Evolutionary conservation across 148 eudicot species (phyloP).

Genomic region (Rhododendron molle): DNA sequence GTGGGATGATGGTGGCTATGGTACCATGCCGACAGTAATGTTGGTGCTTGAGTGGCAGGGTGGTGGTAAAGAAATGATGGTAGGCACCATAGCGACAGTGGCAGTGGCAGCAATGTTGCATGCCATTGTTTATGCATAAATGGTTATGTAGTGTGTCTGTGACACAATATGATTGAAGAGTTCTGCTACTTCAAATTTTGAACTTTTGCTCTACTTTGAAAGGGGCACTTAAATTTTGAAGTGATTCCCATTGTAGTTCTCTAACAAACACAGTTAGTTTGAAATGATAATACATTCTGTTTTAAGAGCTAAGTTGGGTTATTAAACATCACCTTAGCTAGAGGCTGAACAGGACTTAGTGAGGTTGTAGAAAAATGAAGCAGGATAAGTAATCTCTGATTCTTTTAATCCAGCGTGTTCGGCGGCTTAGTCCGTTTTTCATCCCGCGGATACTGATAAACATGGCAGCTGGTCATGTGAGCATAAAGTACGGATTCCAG

Average conservation of each 20-base stretch:
- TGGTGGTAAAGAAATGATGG: neutral
- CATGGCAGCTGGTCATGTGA: conserved; percentile 98
- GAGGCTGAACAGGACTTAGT: neutral
- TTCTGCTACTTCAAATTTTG: neutral
- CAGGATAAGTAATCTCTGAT: neutral
- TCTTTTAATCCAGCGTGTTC: conserved; percentile 50
- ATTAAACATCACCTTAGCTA: neutral
- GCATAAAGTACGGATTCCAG: conserved; percentile 98
- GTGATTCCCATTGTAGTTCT: neutral
- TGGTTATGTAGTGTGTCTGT: neutral
- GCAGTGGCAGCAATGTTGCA: neutral
- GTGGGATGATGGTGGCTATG: neutral
- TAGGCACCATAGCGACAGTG: neutral
- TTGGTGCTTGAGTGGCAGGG: neutral
- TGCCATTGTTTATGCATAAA: neutral
- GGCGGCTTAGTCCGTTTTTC: conserved; percentile 93
- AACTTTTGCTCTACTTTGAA: neutral
- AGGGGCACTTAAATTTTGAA: neutral
- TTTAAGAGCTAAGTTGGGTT: neutral
- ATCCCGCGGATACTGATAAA: conserved; percentile 91
- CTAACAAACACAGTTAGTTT: neutral
- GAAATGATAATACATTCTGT: neutral
- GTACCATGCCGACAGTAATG: neutral
- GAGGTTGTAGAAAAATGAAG: neutral
- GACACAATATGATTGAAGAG: neutral